Percentiles rank a stretch among this genome's conserved stretches.
phyloP scores from a whole-genome alignment of 1,139 yeast species.

The Yamadazyma sp. region DNA sequence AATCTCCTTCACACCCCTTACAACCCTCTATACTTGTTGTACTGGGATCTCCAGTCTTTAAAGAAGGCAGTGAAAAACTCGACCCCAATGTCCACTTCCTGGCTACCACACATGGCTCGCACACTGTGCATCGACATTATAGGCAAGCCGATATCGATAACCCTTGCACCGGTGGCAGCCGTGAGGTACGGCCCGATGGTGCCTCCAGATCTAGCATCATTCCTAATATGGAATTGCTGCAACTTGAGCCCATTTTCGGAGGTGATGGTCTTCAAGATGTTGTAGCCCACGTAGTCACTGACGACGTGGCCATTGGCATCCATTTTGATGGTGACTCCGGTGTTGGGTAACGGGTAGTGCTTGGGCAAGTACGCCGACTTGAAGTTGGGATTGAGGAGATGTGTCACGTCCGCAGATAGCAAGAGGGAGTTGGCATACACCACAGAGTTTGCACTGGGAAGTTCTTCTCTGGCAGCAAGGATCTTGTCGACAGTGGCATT shows the following conservation, averaged over 20 bases:
- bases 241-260: slow-evolving; percentile 54
- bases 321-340: slow-evolving; percentile 66
- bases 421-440: slow-evolving; percentile 42
- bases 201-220: slow-evolving; percentile 74
- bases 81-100: slow-evolving; percentile 67
- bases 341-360: slow-evolving; percentile 78
- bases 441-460: slow-evolving; percentile 40
- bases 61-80: slow-evolving; percentile 66
- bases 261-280: slow-evolving; percentile 67
- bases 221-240: slow-evolving; percentile 72
- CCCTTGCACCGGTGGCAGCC: slow-evolving; percentile 68
- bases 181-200: slow-evolving; percentile 77
- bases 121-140: slow-evolving; percentile 82
- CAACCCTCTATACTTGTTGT: slow-evolving; percentile 9
- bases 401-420: slow-evolving; percentile 68
- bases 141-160: slow-evolving; percentile 76
- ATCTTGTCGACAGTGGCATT: slow-evolving; percentile 26
- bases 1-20: too few species aligned
- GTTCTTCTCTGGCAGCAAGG: slow-evolving; percentile 14
- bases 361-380: slow-evolving; percentile 60
- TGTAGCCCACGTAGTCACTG: slow-evolving; percentile 70
- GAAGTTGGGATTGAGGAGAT: slow-evolving; percentile 65
- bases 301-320: slow-evolving; percentile 84
- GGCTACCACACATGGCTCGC: slow-evolving; percentile 70
- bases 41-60: slow-evolving; percentile 49